These are phyloP conservation scores for Penicillium expansum DNA, from an alignment of 2,329 filamentous ascomycete species.

Conservation along the genomic window DNA sequence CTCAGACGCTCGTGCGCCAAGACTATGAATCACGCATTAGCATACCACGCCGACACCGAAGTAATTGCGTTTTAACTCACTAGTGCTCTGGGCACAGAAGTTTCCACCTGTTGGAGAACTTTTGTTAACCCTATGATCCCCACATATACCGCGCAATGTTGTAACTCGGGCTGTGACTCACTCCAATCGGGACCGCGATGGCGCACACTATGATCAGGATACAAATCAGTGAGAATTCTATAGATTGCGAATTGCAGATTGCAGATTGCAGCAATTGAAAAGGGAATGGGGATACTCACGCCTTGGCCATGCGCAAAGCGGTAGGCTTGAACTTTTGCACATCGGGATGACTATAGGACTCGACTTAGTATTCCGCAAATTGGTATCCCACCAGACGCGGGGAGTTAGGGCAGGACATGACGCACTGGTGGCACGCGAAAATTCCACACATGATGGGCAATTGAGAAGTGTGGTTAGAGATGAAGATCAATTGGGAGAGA, in stretches of 20 bases:
- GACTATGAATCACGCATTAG: slow-evolving; percentile 54
- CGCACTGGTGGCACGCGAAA: slow-evolving; percentile 89
- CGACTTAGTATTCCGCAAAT: slow-evolving; percentile 18
- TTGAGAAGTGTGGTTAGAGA: slow-evolving; percentile 4
- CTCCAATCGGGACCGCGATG: slow-evolving; percentile 99
- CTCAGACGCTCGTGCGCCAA: slow-evolving; percentile 96
- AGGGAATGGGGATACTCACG: slow-evolving; percentile 58
- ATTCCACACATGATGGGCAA: slow-evolving; percentile 84
- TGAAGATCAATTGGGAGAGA: slow-evolving; percentile 14
- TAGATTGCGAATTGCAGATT: background rate
- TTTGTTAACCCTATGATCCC: slow-evolving; percentile 21
- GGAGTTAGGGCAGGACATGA: slow-evolving; percentile 24
- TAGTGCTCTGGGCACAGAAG: slow-evolving; percentile 85
- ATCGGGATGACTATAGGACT: slow-evolving; percentile 68
- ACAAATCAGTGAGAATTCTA: slow-evolving; percentile 33
- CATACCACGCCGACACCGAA: slow-evolving; percentile 1
- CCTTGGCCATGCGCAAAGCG: slow-evolving; percentile 88
- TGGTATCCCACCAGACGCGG: slow-evolving; percentile 2
- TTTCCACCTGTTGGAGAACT: slow-evolving; percentile 66
- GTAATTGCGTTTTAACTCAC: slow-evolving; percentile 52
- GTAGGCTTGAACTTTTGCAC: slow-evolving; percentile 95
- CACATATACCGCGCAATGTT: slow-evolving; percentile 5
- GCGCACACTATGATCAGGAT: slow-evolving; percentile 63
- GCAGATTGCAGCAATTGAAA: background rate
- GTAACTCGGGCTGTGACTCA: slow-evolving; percentile 53